A percentile compares a stretch with the other conserved stretches of the same genome.
phyloP scores from a whole-genome alignment of 371 early-diverging fungal species.

The Mucor irregularis region DNA sequence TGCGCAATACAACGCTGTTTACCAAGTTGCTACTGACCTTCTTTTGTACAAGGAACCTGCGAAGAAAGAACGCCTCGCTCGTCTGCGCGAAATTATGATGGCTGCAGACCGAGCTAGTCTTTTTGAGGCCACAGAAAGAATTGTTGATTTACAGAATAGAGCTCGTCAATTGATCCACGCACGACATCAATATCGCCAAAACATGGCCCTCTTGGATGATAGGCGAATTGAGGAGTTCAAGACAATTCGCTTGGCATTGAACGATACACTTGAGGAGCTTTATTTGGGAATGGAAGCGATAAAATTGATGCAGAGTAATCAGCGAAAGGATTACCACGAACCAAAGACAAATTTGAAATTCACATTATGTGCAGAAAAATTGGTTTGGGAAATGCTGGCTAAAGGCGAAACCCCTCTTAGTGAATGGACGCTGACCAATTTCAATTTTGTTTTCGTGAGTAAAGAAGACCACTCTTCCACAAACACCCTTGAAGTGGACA shows the following conservation, averaged over 20 bases:
- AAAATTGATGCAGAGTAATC: constrained; percentile 52
- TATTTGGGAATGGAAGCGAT: constrained; percentile 72
- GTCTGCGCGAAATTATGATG: constrained; percentile 74
- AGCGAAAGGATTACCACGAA: constrained; percentile 34
- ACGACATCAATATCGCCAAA: constrained; percentile 39
- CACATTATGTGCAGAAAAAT: constrained; percentile 31
- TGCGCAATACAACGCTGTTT: constrained; percentile 69
- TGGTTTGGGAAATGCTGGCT: constrained; percentile 62
- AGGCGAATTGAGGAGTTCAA: constrained; percentile 34
- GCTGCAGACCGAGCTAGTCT: constrained; percentile 65
- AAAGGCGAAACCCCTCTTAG: constrained; percentile 54
- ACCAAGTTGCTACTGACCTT: constrained; percentile 75
- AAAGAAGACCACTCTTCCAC: constrained; percentile 62
- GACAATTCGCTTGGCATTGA: constrained; percentile 25
- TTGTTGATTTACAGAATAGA: constrained; percentile 67
- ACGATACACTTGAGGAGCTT: constrained; percentile 61
- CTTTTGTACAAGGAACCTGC: constrained; percentile 83
- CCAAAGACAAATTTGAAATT: constrained; percentile 44
- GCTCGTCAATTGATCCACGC: constrained; percentile 44
- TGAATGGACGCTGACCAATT: constrained; percentile 50
- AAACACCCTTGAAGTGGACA: constrained; percentile 71
- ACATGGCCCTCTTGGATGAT: constrained; percentile 23
- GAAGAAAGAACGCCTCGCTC: constrained; percentile 67
- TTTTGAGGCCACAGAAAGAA: constrained; percentile 56
- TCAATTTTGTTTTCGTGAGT: constrained; percentile 49